Evolutionary conservation across 768 basidiomycete species (phyloP).

Genomic region (Pisolithus microcarpus): DNA sequence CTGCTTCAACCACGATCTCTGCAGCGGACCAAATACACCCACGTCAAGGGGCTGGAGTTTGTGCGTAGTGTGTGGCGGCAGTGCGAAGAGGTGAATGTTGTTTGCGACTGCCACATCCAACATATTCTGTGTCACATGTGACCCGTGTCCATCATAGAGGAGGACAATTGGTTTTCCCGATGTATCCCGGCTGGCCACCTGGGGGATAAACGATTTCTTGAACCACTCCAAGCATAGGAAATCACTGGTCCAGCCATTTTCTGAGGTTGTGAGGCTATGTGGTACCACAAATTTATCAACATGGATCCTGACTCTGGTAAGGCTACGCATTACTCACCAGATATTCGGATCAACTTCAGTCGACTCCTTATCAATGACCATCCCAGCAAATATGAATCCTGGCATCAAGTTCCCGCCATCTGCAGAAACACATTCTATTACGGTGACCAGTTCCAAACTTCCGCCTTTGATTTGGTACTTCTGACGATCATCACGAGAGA

Average conservation of each 20-base stretch:
- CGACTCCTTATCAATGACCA: not conserved
- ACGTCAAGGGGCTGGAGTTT: not conserved
- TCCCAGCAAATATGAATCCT: slow-evolving; percentile 28
- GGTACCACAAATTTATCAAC: not conserved
- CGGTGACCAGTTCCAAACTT: slow-evolving; percentile 40
- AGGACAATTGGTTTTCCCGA: slow-evolving; percentile 29
- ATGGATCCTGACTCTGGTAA: not conserved
- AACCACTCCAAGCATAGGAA: slow-evolving; percentile 32
- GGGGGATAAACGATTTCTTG: slow-evolving; percentile 28
- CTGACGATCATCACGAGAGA: slow-evolving; percentile 3
- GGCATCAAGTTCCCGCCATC: slow-evolving; percentile 32
- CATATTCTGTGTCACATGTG: slow-evolving; percentile 26
- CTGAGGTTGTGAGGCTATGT: slow-evolving; percentile 26
- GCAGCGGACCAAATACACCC: not conserved
- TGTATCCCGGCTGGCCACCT: slow-evolving; percentile 18
- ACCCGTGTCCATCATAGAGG: slow-evolving; percentile 39
- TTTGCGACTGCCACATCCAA: slow-evolving; percentile 15
- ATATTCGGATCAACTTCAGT: not conserved
- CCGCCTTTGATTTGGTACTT: too few relatives aligned
- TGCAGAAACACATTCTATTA: slow-evolving; percentile 39
- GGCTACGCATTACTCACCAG: not conserved
- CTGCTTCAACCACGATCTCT: not conserved
- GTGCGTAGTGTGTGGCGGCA: not conserved
- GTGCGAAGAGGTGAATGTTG: too few relatives aligned
- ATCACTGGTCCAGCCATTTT: slow-evolving; percentile 39